phyloP scores from a whole-genome alignment of 2,329 filamentous ascomycete genomes.

The Beauveria sp. region DNA sequence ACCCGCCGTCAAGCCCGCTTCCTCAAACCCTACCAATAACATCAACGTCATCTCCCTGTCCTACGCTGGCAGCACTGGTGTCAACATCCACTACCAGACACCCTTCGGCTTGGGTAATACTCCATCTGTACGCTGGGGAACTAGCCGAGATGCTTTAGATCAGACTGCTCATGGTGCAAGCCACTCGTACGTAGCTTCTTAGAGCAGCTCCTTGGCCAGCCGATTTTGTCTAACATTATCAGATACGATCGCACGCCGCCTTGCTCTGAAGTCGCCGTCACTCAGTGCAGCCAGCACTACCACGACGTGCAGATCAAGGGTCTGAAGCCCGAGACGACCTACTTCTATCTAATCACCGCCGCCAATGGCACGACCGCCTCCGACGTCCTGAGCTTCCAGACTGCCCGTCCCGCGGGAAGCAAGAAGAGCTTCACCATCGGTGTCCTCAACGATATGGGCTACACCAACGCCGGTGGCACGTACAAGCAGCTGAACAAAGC shows the following conservation, averaged over 20 bases:
- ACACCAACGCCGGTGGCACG: conserved; percentile 43
- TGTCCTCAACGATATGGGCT: conserved; percentile 46
- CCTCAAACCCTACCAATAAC: conserved; percentile 39
- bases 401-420: conserved; percentile 36
- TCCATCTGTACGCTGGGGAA: conserved; percentile 38
- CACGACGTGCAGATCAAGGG: conserved; percentile 39
- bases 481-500: conserved; percentile 33
- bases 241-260: conserved; percentile 44
- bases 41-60: conserved; percentile 43
- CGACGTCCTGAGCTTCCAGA: conserved; percentile 37
- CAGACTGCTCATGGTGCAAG: conserved; percentile 29
- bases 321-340: conserved; percentile 35
- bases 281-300: conserved; percentile 44
- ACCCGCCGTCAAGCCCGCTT: conserved; percentile 39
- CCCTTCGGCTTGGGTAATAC: conserved; percentile 41
- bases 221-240: background rate
- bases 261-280: conserved; percentile 37
- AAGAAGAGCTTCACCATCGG: conserved; percentile 33
- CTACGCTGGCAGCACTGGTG: conserved; percentile 36
- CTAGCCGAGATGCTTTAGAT: conserved; percentile 22
- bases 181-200: conserved; percentile 27
- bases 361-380: conserved; percentile 43
- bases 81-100: conserved; percentile 47
- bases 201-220: background rate
- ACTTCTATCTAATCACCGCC: conserved; percentile 42